Conservation (phyloP, 805 yeast genomes). For the Metschnikowia rubicola region DNA sequence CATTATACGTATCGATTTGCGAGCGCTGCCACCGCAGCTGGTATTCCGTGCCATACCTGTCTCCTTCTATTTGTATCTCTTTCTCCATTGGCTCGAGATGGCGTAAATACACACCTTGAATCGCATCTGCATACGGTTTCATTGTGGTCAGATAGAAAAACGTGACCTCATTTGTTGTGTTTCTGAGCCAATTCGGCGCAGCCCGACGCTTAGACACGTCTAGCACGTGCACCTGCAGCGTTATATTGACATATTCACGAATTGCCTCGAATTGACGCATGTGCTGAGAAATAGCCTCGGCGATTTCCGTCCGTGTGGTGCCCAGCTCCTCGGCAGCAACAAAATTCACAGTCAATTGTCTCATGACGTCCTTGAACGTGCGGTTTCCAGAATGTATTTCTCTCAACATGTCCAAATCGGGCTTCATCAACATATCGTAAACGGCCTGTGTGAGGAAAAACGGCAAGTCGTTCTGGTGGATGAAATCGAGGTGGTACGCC, state of each 20-base stretch:
- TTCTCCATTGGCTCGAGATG: conserved; percentile 10
- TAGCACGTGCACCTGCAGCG: conserved; percentile 6
- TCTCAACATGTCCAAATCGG: conserved; percentile 22
- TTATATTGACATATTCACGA: conserved; percentile 4
- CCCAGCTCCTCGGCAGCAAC: conserved; percentile 19
- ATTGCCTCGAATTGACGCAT: conserved; percentile 7
- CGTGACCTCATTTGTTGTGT: conserved; percentile 9
- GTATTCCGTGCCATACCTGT: conserved; percentile 15
- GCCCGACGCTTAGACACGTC: conserved; percentile 15
- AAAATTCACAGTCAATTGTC: conserved; percentile 10
- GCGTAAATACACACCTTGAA: conserved; percentile 13
- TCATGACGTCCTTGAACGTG: conserved; percentile 1
- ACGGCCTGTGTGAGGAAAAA: conserved; percentile 51
- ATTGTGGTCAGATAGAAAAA: conserved; percentile 18
- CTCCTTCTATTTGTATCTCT: conserved; percentile 2
- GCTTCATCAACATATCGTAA: conserved; percentile 27
- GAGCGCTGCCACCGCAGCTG: conserved; percentile 1
- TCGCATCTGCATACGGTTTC: conserved; percentile 10
- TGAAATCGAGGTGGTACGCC: conserved; percentile 39
- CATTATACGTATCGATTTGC: conserved; percentile 6
- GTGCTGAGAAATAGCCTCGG: conserved; percentile 2
- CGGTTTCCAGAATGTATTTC: neutral
- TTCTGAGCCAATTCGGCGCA: conserved; percentile 2
- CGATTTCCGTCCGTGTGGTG: conserved; percentile 5
- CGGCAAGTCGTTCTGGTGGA: conserved; percentile 60